Percentiles rank a stretch among this genome's conserved stretches.
These are phyloP conservation scores for Voacanga thouarsii DNA, from an alignment of 257 asterid species.

Conservation along the genomic window DNA sequence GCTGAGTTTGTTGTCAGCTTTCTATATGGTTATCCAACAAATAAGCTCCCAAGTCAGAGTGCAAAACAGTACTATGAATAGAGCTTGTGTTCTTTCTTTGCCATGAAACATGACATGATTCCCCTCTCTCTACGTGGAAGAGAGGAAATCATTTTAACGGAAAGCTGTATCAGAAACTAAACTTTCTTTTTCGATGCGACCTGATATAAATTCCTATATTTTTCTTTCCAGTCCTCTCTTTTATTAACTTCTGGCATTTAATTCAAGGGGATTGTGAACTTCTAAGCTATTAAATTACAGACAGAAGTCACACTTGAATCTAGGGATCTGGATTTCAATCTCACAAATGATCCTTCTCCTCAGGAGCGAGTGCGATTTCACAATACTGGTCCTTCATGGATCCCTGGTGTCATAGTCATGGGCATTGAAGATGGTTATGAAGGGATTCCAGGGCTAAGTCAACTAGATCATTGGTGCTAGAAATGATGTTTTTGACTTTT, in stretches of 20 bases:
- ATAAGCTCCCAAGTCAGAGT: neutral
- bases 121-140: neutral
- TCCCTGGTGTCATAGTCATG: constrained; percentile 82
- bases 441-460: constrained; percentile 64
- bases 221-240: neutral
- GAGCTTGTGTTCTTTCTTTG: neutral
- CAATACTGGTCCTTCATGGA: constrained; percentile 71
- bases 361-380: constrained; percentile 87
- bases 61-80: neutral
- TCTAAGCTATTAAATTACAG: neutral
- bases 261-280: neutral
- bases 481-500: constrained; percentile 6
- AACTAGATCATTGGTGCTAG: constrained; percentile 69
- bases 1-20: neutral
- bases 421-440: constrained; percentile 85
- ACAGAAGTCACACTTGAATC: neutral
- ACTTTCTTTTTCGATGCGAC: neutral
- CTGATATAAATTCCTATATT: neutral
- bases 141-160: neutral
- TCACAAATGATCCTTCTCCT: constrained; percentile 10
- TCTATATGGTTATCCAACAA: neutral
- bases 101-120: neutral
- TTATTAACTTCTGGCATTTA: constrained; percentile 3
- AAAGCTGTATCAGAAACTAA: neutral
- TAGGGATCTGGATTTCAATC: neutral